Percentiles rank a stretch among this genome's conserved stretches.
Conservation (phyloP, 2,329 filamentous ascomycete genomes). For the Exophiala oligosperma region DNA sequence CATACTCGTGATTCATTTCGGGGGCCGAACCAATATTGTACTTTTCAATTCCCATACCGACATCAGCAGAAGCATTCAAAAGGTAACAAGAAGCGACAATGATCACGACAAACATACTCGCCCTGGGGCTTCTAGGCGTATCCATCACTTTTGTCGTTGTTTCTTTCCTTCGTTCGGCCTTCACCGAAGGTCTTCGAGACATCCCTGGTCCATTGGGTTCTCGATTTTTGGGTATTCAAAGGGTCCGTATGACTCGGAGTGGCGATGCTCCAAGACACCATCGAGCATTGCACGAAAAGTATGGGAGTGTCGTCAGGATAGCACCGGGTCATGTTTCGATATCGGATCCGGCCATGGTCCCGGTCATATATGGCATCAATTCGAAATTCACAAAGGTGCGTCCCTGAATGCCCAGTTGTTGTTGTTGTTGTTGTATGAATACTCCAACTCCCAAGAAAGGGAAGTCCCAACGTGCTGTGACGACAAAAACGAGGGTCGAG, state of each 20-base stretch:
- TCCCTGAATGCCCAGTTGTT: too few species aligned
- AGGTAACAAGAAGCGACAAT: too few species aligned
- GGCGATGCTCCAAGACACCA: not conserved
- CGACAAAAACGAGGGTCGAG: too few species aligned
- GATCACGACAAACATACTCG: too few species aligned
- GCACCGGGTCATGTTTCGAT: constrained; percentile 8
- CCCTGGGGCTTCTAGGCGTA: not conserved
- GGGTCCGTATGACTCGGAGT: constrained; percentile 47
- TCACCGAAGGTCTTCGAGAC: not conserved
- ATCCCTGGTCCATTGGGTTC: constrained; percentile 68
- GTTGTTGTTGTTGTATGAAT: too few species aligned
- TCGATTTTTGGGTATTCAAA: constrained; percentile 70
- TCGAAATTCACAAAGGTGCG: constrained; percentile 2
- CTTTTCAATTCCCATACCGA: too few species aligned
- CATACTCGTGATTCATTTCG: too few species aligned
- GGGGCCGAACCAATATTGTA: too few species aligned
- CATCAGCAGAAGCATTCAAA: too few species aligned
- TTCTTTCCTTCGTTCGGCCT: not conserved
- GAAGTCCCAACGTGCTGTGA: too few species aligned
- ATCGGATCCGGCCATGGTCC: constrained; percentile 8
- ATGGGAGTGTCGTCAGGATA: constrained; percentile 7
- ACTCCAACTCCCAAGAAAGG: too few species aligned
- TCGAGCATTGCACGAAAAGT: not conserved
- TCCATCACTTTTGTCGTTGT: not conserved
- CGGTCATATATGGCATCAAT: constrained; percentile 6